phyloP scores from a whole-genome alignment of 306 rosid genomes.

The Pyrus pyrifolia region DNA sequence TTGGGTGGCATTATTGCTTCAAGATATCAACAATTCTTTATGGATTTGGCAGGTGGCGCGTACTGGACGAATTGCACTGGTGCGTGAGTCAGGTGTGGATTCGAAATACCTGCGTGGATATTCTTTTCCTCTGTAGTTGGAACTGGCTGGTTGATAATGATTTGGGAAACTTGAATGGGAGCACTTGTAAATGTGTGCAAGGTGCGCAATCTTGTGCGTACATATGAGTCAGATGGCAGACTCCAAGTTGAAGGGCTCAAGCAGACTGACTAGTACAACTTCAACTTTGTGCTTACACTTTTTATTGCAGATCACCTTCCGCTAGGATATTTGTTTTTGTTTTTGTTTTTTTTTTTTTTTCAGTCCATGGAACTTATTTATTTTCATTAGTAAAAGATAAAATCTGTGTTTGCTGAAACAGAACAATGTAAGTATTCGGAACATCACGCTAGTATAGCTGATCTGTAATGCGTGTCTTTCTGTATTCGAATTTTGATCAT shows the following conservation, averaged over 20 bases:
- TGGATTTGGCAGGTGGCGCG: constrained; percentile 62
- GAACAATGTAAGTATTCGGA: no score
- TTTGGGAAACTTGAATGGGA: background rate
- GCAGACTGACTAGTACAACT: background rate
- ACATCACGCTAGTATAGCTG: no score
- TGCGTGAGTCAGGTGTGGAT: constrained; percentile 80
- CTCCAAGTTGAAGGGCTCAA: background rate
- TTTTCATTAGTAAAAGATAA: background rate
- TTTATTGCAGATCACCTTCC: background rate
- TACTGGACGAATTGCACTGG: constrained; percentile 68
- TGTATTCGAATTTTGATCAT: no score
- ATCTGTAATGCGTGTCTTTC: no score
- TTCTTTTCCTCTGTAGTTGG: constrained; percentile 45
- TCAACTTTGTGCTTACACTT: background rate
- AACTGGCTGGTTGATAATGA: background rate
- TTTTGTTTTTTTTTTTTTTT: background rate
- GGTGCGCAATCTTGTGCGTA: background rate
- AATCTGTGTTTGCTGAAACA: background rate
- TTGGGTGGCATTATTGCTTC: background rate
- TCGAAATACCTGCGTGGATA: constrained; percentile 74
- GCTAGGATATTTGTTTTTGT: background rate
- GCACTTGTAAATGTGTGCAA: background rate
- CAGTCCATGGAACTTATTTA: background rate
- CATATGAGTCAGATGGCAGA: background rate
- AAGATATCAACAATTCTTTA: background rate